Conservation (phyloP, 2,329 filamentous ascomycete species). For the Hypoxylon sp. region DNA sequence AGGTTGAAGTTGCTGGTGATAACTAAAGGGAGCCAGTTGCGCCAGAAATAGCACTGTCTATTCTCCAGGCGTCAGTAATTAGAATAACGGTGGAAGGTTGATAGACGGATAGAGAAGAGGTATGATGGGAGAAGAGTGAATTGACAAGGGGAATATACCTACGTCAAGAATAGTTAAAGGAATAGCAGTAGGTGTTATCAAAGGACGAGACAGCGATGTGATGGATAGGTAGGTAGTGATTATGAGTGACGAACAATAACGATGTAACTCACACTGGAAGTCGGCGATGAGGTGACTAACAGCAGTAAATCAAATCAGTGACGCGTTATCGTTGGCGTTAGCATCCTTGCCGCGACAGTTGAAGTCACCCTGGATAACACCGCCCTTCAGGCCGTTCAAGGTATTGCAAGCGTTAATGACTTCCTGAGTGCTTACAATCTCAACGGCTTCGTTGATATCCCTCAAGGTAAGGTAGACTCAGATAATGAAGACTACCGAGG, state of each 20-base stretch:
- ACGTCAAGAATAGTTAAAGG: neutral
- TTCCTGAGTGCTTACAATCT: constrained; percentile 75
- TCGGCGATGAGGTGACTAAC: neutral
- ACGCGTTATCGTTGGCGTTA: constrained; percentile 66
- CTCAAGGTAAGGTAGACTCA: constrained; percentile 66
- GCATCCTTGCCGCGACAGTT: constrained; percentile 67
- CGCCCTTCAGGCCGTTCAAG: constrained; percentile 65
- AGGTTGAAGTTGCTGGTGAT: neutral
- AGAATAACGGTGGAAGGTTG: neutral
- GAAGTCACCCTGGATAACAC: constrained; percentile 65
- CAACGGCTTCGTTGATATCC: constrained; percentile 80
- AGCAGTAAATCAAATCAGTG: neutral
- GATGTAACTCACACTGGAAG: neutral
- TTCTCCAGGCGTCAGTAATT: neutral
- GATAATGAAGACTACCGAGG: neutral
- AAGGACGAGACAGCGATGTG: neutral
- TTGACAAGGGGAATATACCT: neutral
- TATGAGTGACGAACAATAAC: neutral
- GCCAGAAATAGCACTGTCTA: neutral
- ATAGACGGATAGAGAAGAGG: neutral
- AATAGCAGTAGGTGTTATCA: neutral
- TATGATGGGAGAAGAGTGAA: neutral
- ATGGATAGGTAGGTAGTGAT: neutral
- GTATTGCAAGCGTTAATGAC: constrained; percentile 69
- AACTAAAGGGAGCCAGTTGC: neutral